Evolutionary conservation across 768 basidiomycete genomes (phyloP), one percentile per base, ranked within the genome.

Genomic region (Boletus subcaerulescens): DNA sequence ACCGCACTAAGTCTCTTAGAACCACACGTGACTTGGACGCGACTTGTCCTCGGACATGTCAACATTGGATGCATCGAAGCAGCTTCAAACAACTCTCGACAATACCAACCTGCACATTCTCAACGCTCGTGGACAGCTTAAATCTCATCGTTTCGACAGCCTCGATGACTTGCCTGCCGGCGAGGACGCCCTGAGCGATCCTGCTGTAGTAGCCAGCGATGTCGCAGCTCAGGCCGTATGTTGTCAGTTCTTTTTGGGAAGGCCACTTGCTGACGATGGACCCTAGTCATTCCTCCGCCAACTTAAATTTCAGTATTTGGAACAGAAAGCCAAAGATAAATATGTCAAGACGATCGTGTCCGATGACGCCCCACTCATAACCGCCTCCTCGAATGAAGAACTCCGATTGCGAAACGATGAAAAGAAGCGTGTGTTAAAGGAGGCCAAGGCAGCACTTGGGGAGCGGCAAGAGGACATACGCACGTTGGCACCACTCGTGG

Each of bases 311-410:
- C 88, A 90, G 59, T 93, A 92, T 65, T 74, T 93, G 17, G 91
- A 96, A 64, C 90, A 93, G 68, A 90, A 93, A 60, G 90, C 93
- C 4, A 96, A 95, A 66, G 84, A 91, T 62, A 86, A 88, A 70
- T 95, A 94, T 64, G 79, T 93, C 61, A 87, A 88, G 67, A 85
- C 84, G 1, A 93, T 95, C 61, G 87, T 93, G 46, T 90, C 86
- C 65, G 88, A 93, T 58, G 90, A 94, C 54, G 89, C 91, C 0
- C 87, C 88, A 3, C 82, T 85, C 55, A 83, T 93, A 39, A 87
- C 87, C 6, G 84, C 84, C 9, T 87, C 87, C n/a, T 85, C 87
- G 57, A 94, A 93, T 62, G 83, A 87, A 56, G 79, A 78, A 20
- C 77, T 91, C 10, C 71, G 77, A 22, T 62, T 73, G 7, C 70